Base-by-base conservation (phyloP, 441 rosid species). In the Erodium texanum region DNA sequence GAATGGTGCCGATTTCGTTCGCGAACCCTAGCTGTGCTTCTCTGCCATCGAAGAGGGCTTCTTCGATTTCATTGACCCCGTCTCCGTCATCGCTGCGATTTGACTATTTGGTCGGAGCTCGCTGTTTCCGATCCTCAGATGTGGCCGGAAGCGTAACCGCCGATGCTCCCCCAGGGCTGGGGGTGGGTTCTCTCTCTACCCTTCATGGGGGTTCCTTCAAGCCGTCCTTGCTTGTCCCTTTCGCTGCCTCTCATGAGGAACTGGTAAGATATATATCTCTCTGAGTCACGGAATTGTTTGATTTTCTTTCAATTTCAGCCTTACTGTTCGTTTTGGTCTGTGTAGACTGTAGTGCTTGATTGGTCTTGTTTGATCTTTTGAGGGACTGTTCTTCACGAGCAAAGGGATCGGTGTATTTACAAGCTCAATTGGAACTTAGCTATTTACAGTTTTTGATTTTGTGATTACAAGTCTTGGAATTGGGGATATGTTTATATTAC, bases 231-330 rank as follows among this genome's bases (percentile, higher is more conserved):
- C 6, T 73, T 61, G 75, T 82, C 23, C 79, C 80, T 66, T 84
- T 73, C 68, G 83, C 96, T 59, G 88, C 89, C 11, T 81, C 97
- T 20, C 92, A 81, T 61, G 90, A 90, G 66, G 90, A 90, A n/a
- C 80, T 92, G 70, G 95, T 90, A 74, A 75, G 82, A 70, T 76
- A 11, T 29, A 0, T 7, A 2, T 58, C 63, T 58, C 63, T 58
- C 63, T 10, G 3, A 23, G 5, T 58, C 54, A 9, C 24, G 24
- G 5, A 22, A 20, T 58, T 58, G 63, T 58, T 58, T 22, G 54
- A 15, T 14, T 45, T 45, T 36, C 0, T 7, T 36, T 36, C 41
- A 11, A 36, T 36, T 36, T 36, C 10, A 36, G 41, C 10, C 41
- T 36, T 36, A 36, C 41, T 3, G 54, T 45, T 14, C n/a, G 54